phyloP scores from a whole-genome alignment of 148 eudicot genomes.

The Bassia scoparia region DNA sequence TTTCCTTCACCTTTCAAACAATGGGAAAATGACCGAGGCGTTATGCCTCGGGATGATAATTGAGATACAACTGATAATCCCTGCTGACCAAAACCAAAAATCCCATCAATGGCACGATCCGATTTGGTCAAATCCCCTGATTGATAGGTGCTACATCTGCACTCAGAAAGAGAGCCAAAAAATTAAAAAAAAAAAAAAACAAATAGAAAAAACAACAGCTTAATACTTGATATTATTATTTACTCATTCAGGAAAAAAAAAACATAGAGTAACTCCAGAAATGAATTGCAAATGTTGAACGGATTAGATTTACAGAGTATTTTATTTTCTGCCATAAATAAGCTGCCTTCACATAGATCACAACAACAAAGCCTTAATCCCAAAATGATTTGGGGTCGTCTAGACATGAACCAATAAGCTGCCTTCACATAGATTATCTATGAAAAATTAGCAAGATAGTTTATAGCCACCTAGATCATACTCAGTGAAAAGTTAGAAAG shows the following conservation, averaged over 20 bases:
- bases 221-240: not conserved
- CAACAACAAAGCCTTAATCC: too few species aligned
- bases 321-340: too few species aligned
- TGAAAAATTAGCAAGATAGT: not conserved
- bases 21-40: slow-evolving; percentile 93
- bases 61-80: slow-evolving; percentile 85
- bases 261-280: not conserved
- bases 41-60: slow-evolving; percentile 69
- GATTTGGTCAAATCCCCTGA: slow-evolving; percentile 81
- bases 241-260: not conserved
- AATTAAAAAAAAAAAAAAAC: not conserved
- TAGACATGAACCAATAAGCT: not conserved
- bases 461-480: too few species aligned
- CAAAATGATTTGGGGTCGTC: not conserved
- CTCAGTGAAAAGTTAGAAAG: not conserved
- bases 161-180: not conserved
- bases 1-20: slow-evolving; percentile 90
- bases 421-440: not conserved
- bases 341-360: too few species aligned
- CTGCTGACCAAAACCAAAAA: slow-evolving; percentile 91
- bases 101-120: slow-evolving; percentile 91
- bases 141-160: slow-evolving; percentile 90
- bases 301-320: not conserved
- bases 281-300: not conserved
- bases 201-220: not conserved